phyloP scores from a whole-genome alignment of 2,329 filamentous ascomycete genomes.

The Phyllosticta citrichinensis region DNA sequence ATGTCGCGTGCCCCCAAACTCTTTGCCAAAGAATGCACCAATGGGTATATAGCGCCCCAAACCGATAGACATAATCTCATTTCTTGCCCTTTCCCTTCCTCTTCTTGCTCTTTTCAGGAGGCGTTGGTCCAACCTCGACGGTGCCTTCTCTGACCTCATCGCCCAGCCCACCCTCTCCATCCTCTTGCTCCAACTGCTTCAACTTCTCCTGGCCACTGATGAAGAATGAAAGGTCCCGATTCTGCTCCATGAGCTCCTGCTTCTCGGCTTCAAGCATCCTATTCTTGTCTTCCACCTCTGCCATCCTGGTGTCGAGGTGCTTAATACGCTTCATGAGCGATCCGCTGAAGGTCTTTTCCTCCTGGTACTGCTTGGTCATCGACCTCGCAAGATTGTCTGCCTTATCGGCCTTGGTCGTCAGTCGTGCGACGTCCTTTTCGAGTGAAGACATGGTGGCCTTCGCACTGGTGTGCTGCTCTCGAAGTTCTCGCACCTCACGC shows the following conservation, averaged over 20 bases:
- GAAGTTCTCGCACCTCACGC: constrained; percentile 43
- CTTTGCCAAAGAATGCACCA: not conserved
- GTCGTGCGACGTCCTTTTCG: constrained; percentile 59
- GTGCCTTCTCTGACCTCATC: constrained; percentile 25
- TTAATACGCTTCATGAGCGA: constrained; percentile 75
- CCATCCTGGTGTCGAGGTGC: constrained; percentile 51
- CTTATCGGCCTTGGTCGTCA: constrained; percentile 49
- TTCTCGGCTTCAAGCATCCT: constrained; percentile 42
- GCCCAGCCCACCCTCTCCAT: constrained; percentile 55
- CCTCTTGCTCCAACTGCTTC: constrained; percentile 55
- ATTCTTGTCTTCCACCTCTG: constrained; percentile 41
- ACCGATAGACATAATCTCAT: not conserved
- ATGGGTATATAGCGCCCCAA: not conserved
- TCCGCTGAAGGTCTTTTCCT: constrained; percentile 78
- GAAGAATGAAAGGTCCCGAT: constrained; percentile 78
- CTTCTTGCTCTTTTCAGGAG: constrained; percentile 21
- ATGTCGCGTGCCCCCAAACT: no score
- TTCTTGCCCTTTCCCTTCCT: constrained; percentile 16
- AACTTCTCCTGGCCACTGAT: constrained; percentile 77
- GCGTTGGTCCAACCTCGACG: constrained; percentile 20
- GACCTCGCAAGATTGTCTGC: constrained; percentile 66
- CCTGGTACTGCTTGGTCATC: constrained; percentile 65
- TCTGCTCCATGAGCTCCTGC: constrained; percentile 71
- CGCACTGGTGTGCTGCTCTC: constrained; percentile 41
- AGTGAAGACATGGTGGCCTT: constrained; percentile 53